Evolutionary conservation across 2,329 filamentous ascomycete genomes (phyloP), one percentile per base, ranked within the genome.

Genomic region (Lasiodiplodia hormozganensis): DNA sequence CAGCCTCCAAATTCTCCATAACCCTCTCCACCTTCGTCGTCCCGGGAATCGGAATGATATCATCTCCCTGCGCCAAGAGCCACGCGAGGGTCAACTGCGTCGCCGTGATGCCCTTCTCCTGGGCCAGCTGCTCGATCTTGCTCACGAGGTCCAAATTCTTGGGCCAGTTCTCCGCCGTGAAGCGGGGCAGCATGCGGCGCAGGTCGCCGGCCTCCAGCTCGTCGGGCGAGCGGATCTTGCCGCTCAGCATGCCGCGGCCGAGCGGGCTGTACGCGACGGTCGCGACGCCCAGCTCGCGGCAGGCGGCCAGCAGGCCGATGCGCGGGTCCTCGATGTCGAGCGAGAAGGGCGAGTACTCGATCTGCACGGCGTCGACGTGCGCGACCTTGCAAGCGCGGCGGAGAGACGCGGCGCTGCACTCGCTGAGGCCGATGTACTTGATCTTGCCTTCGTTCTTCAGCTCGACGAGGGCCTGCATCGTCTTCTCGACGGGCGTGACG

Each of bases 1-100:
- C 31, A 10, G 72, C 70, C 4, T 66, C 74, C 6, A 76, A 31
- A 49, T 79, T 79, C 70, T 79, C 77, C 65, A 75, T 73, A 40
- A 79, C 49, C 31, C 76, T 72, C 28, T 74, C 69, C 4, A 74
- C 12, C 68, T 72, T 75, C 10, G 75, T 78, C 16, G 77, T 79
- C 4, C 86, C 86, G 0, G 85, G 85, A 69, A 87, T 91, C 0
- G 89, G 87, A 72, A 88, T 85, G 79, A 73, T 77, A 62, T 82
- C 76, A 5, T 80, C 76, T 2, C 84, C 79, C 67, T 81, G 79
- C 7, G 74, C 74, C 69, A 80, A 31, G 43, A 80, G 56, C 78
- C 79, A 81, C 8, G 78, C 77, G 16, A 82, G 69, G 1, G 87
- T 85, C 38, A 92, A 74, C 74, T 92, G 85, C 1, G 82, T 82